Percentiles rank a stretch among this genome's conserved stretches.
Evolutionary conservation across 2,329 filamentous ascomycete species (phyloP).

Genomic region (Colletotrichum musae): DNA sequence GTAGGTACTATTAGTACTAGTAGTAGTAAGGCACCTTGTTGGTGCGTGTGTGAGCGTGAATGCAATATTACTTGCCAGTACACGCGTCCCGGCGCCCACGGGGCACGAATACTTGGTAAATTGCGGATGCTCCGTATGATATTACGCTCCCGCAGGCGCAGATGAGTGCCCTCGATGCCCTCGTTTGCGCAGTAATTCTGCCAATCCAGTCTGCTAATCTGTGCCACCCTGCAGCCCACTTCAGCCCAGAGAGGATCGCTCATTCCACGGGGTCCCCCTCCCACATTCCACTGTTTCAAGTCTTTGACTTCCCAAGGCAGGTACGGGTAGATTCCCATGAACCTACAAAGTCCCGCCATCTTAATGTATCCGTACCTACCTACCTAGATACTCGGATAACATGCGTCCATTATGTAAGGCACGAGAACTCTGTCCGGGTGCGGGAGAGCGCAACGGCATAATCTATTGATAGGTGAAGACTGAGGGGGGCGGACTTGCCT

Average conservation of each 20-base stretch:
- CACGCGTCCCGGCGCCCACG: constrained; percentile 14
- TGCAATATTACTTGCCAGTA: background rate
- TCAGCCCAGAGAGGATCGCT: constrained; percentile 33
- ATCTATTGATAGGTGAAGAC: no score
- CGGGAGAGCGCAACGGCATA: no score
- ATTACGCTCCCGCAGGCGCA: constrained; percentile 24
- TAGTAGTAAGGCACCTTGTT: no score
- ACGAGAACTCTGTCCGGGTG: no score
- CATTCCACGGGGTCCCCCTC: constrained; percentile 32
- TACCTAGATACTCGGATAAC: no score
- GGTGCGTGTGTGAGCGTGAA: no score
- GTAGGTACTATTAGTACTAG: no score
- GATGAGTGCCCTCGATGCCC: constrained; percentile 17
- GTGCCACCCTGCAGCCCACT: constrained; percentile 25
- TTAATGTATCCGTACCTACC: no score
- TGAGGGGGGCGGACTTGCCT: no score
- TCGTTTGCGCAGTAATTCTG: constrained; percentile 29
- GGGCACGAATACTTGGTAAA: constrained; percentile 8
- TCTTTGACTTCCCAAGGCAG: background rate
- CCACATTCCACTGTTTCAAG: constrained; percentile 34
- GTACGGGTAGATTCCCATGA: background rate
- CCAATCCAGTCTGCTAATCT: background rate
- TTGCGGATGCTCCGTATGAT: constrained; percentile 4
- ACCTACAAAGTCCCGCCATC: no score
- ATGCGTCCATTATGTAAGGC: no score